Evolutionary conservation across 2,329 filamentous ascomycete species (phyloP), one percentile per base, ranked within the genome.

Genomic region (Fusarium sp.): DNA sequence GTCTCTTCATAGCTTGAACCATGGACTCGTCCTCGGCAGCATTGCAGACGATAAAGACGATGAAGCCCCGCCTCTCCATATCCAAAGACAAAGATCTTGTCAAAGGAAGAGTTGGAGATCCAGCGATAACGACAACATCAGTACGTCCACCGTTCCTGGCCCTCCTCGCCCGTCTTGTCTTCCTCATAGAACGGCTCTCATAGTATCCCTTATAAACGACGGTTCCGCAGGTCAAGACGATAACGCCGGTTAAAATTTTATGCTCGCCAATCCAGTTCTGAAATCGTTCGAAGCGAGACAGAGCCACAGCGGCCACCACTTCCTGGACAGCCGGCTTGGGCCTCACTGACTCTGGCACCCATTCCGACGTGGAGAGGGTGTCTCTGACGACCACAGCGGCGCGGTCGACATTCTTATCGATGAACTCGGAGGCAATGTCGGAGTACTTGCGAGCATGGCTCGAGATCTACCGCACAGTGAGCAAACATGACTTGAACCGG

Each of bases 1-100:
- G 84, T 64, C 93, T 86, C n/a, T 89, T 86, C 77, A 97, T 87
- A 62, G 88, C 86, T 62, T 92, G 88, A 15, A 98, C 89, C 66
- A 91, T 81, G 34, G 89, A 84, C 77, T 98, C 94, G 70, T 98
- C 95, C 72, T 97, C 92, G 60, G 89, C 81, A n/a, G 89, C 93
- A 67, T 89, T 91, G 73, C 94, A 95, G 1, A 97, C 92, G 62
- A 99, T 85, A 77, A 94, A 99, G 56, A 98, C 93, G 62, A 98
- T 92, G 77, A 96, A 98, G 6, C 96, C 96, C 67, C 94, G 88
- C 61, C 94, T 86, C 80, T 98, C 96, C 69, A 99, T 83, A 75
- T 99, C 96, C 46, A 94, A 80, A 3, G 93, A 89, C 53, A 98
- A 83, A 12, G 93, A 93, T 73, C 90, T 91, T 8, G 93, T 95